Base-by-base conservation (phyloP, 768 basidiomycete species). In the Termitomyces sp. region DNA sequence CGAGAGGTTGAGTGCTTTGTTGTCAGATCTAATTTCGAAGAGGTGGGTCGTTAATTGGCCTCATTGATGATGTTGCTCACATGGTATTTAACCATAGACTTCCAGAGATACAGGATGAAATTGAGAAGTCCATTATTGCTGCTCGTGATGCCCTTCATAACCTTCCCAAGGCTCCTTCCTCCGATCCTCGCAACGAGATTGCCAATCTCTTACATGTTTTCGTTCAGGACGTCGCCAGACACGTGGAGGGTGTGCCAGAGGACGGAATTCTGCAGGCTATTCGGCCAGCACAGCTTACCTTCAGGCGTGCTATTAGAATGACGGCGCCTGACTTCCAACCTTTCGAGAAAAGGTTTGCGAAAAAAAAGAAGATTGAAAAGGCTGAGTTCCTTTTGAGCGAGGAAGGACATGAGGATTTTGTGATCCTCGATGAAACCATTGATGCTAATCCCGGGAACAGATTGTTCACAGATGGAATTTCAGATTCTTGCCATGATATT, bases 261-360 rank as follows among this genome's bases (percentile, higher is more conserved):
- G 68, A 73, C 2, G 87, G 85, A 0, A 66, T 89, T 0, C 55
- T 87, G 3, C 87, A 89, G 60, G 53, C 65, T 0, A 82, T 91
- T 13, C 77, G 78, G 3, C 78, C 80, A 0, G 70, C 72, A 0
- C 80, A 83, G 44, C 68, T 75, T 6, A 38, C 38, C 0, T 90
- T 90, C 69, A 73, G 76, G 10, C 54, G 54, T 0, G 70, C 71
- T 0, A 83, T 90, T 44, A 74, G 77, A 1, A 49, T 47, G 0
- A 88, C 87, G 0, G 80, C 83, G 0, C 88, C 88, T 0, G 64
- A 77, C 2, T 90, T 90, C 59, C 60, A 74, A 6, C 86, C 87
- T 0, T 84, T 79, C 60, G 70, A 69, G 24, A 68, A 56, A 16
- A 54, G 43, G 18, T 49, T 55, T 24, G 49, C 38, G 1, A 54